phyloP scores from a whole-genome alignment of 495 filamentous ascomycete genomes.

The Hyaloscypha bicolor region DNA sequence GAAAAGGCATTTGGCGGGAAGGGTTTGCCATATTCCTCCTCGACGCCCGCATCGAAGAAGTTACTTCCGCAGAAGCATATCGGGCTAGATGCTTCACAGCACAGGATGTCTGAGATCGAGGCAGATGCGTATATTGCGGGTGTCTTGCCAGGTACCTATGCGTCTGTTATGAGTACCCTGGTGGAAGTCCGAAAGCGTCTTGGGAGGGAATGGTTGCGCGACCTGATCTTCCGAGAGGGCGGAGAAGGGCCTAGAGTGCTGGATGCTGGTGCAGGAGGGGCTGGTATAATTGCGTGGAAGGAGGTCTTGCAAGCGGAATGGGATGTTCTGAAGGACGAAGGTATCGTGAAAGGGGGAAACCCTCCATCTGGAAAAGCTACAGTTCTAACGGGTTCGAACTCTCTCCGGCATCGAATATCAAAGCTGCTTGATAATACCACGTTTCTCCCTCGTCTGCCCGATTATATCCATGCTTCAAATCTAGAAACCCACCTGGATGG shows the following conservation, averaged over 20 bases:
- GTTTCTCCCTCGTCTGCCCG: constrained; percentile 91
- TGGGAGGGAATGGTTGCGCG: constrained; percentile 75
- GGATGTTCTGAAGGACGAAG: constrained; percentile 61
- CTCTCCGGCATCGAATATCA: constrained; percentile 74
- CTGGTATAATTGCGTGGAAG: constrained; percentile 82
- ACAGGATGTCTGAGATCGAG: constrained; percentile 80
- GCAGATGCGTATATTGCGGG: constrained; percentile 81
- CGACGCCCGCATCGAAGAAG: constrained; percentile 49
- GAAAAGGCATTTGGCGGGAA: constrained; percentile 72
- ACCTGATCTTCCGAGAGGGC: constrained; percentile 64
- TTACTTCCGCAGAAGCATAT: constrained; percentile 67
- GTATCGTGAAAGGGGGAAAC: constrained; percentile 39
- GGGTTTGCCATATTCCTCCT: constrained; percentile 71
- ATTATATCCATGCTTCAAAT: constrained; percentile 68
- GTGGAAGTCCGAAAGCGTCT: constrained; percentile 86
- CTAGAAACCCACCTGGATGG: constrained; percentile 46
- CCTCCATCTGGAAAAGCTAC: constrained; percentile 49
- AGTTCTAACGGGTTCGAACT: constrained; percentile 49
- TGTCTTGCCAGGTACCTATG: constrained; percentile 80
- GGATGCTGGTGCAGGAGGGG: constrained; percentile 85
- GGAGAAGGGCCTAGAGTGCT: constrained; percentile 72
- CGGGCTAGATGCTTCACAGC: constrained; percentile 67
- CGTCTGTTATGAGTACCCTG: constrained; percentile 69
- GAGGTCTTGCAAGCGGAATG: constrained; percentile 81
- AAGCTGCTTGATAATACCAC: constrained; percentile 82